Base-by-base conservation (phyloP, 148 eudicot species). In the Vaccinium vitisidaea region DNA sequence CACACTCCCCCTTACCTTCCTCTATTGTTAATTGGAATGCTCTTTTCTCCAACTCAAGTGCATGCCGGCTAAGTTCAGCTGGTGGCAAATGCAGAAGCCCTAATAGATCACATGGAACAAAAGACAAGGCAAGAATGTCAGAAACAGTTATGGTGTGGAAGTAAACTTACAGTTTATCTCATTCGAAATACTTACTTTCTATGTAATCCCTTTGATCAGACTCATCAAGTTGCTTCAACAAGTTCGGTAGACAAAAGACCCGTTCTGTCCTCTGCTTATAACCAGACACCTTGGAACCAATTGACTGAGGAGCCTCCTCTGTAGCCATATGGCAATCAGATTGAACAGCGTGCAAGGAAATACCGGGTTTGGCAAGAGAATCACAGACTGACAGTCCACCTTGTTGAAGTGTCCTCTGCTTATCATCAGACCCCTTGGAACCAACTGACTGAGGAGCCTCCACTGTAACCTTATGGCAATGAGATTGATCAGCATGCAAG, bases 11-110 rank as follows among this genome's bases (percentile, higher is more conserved):
- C 43, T 69, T 69, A 69, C 74, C 74, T 69, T 69, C 74, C 36
- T 69, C 74, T 69, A 69, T 14, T 30, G 74, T 69, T 69, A 69
- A 30, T 69, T 69, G 74, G 74, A 69, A 39, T 11, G 74, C 74
- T 69, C 74, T 69, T 69, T 69, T 69, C 43, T 69, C 74, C 74
- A 69, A 69, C 43, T 69, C 74, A 69, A 69, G 1, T 9, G 74
- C 74, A 69, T 27, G 74, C 74, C 7, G 7, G 74, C 74, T 69
- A 69, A 69, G 74, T 69, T 69, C 43, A 69, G 74, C 39, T 69
- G 74, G 74, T 23, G 74, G 74, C 43, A 30, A 69, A 69, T 69
- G 74, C 74, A 69, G 74, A 69, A 69, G 74, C 74, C 74, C 74
- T 69, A 69, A 69, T 69, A 69, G 74, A 69, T 69, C 74, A 69